A percentile compares a stretch with the other conserved stretches of the same genome.
These are phyloP conservation scores for Pseudomonodictys pantanalensis DNA, from an alignment of 495 filamentous ascomycete species.

Conservation along the genomic window DNA sequence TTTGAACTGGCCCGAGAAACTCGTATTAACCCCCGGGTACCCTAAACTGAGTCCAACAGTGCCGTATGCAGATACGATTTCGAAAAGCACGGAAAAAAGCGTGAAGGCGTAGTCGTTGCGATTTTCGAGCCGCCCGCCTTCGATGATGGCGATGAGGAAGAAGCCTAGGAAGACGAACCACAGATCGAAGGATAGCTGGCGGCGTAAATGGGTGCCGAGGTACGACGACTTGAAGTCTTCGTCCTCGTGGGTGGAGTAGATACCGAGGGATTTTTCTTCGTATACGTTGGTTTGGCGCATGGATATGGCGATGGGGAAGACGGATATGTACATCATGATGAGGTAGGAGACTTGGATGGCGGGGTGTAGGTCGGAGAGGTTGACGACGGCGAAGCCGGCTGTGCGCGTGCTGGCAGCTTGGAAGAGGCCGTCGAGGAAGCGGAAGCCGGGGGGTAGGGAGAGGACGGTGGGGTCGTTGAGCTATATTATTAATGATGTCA, in stretches of 20 bases:
- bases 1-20: conserved; percentile 75
- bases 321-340: conserved; percentile 99
- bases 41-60: conserved; percentile 90
- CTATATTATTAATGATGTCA: conserved; percentile 39
- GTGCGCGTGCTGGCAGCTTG: conserved; percentile 85
- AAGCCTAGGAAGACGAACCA: conserved; percentile 90
- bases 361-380: conserved; percentile 73
- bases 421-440: conserved; percentile 79
- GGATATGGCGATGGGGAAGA: conserved; percentile 92
- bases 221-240: conserved; percentile 57
- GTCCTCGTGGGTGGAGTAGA: conserved; percentile 55
- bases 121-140: conserved; percentile 62
- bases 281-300: conserved; percentile 94
- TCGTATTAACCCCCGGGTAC: conserved; percentile 68
- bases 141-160: conserved; percentile 83
- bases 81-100: conserved; percentile 81
- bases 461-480: conserved; percentile 64
- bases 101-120: conserved; percentile 62
- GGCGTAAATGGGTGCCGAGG: conserved; percentile 80
- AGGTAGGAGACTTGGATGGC: conserved; percentile 92
- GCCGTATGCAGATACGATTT: conserved; percentile 88
- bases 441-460: conserved; percentile 61
- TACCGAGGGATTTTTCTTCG: conserved; percentile 87
- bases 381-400: conserved; percentile 79
- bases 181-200: conserved; percentile 88